phyloP scores from a whole-genome alignment of 768 basidiomycete genomes.

The Tylopilus sp. region DNA sequence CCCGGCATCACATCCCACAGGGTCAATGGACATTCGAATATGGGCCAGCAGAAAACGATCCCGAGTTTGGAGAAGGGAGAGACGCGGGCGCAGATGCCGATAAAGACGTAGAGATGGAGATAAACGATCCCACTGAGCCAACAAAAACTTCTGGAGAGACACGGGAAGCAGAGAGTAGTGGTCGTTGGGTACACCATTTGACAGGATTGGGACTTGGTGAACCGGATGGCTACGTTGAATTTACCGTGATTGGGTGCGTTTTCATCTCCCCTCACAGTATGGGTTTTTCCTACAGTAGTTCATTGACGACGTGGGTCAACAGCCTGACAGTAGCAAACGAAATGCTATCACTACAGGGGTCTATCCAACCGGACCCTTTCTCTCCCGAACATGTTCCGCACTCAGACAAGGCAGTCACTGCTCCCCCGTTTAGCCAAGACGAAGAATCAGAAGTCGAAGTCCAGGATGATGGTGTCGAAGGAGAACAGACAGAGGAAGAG shows the following conservation, averaged over 20 bases:
- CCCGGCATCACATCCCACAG: constrained; percentile 82
- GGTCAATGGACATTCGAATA: constrained; percentile 86
- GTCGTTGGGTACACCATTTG: constrained; percentile 74
- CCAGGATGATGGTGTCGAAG: constrained; percentile 5
- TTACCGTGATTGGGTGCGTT: constrained; percentile 78
- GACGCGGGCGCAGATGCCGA: constrained; percentile 18
- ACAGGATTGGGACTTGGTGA: constrained; percentile 73
- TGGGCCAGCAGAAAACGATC: constrained; percentile 76
- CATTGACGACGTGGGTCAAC: constrained; percentile 8
- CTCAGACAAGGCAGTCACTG: constrained; percentile 9
- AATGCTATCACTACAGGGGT: constrained; percentile 88
- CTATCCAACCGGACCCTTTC: constrained; percentile 74
- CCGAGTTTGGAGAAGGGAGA: constrained; percentile 53
- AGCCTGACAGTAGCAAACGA: constrained; percentile 90
- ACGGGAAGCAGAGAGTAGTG: constrained; percentile 46
- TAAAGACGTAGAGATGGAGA: constrained; percentile 8
- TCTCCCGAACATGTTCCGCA: constrained; percentile 52
- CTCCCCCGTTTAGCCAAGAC: constrained; percentile 3
- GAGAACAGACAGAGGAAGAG: constrained; percentile 10
- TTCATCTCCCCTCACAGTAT: neutral
- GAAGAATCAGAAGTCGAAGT: constrained; percentile 18
- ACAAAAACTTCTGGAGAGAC: constrained; percentile 13
- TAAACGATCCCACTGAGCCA: constrained; percentile 2
- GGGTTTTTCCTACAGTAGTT: neutral
- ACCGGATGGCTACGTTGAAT: constrained; percentile 61